Percentiles rank a stretch among this genome's conserved stretches.
phyloP scores from a whole-genome alignment of 306 rosid genomes.

The Cicer bijugum region DNA sequence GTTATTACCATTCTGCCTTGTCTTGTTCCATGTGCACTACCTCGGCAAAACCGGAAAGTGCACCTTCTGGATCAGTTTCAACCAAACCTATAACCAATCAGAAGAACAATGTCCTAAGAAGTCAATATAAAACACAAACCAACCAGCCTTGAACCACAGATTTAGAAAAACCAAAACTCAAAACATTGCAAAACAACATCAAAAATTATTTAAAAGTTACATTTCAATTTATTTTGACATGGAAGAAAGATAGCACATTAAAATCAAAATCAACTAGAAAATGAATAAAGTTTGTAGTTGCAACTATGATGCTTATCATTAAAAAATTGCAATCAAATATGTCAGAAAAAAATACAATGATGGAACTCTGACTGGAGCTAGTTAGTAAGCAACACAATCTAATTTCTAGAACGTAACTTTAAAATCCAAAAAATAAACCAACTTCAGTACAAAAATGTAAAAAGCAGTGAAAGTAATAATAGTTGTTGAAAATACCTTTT shows the following conservation, averaged over 20 bases:
- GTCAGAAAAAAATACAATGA: background rate
- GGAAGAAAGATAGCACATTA: conserved; percentile 36
- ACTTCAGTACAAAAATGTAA: conserved; percentile 26
- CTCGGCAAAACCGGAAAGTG: conserved; percentile 88
- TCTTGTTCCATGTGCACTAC: conserved; percentile 91
- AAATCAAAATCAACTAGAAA: conserved; percentile 24
- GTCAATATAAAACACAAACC: conserved; percentile 16
- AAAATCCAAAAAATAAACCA: conserved; percentile 31
- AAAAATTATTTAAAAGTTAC: background rate
- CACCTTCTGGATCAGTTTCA: conserved; percentile 90
- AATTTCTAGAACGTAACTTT: background rate
- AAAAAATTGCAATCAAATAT: conserved; percentile 22
- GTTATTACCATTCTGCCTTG: conserved; percentile 87
- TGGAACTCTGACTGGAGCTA: conserved; percentile 35
- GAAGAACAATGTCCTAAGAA: conserved; percentile 9
- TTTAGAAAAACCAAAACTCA: conserved; percentile 29
- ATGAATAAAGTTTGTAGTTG: conserved; percentile 1
- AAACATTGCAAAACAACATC: conserved; percentile 7
- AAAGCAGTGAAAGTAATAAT: background rate
- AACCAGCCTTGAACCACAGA: conserved; percentile 29
- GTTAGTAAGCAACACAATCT: conserved; percentile 12
- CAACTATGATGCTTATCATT: conserved; percentile 28
- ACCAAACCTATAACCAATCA: conserved; percentile 67
- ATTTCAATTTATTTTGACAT: conserved; percentile 22
- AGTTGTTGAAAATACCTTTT: conserved; percentile 57